Percentiles rank a stretch among this genome's conserved stretches.
Evolutionary conservation across 345 rosid species (phyloP).

Genomic region (Camelina neglecta): DNA sequence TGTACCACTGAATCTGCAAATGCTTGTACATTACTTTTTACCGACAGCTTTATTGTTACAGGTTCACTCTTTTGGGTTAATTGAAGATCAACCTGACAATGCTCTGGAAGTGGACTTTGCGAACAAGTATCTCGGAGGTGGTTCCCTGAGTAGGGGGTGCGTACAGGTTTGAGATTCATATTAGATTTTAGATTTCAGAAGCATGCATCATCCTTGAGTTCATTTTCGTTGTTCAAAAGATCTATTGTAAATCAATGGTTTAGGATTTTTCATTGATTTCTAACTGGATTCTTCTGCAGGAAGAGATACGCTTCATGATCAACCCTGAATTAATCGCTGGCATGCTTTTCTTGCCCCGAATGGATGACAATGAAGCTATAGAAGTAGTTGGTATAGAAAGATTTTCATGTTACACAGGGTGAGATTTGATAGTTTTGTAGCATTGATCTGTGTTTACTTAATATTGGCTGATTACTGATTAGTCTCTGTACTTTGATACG

Average conservation of each 20-base stretch:
- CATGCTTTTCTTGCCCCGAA: conserved; percentile 90
- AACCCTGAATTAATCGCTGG: conserved; percentile 91
- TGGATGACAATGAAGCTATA: conserved; percentile 90
- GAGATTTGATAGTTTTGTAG: conserved; percentile 41
- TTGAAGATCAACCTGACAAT: conserved; percentile 72
- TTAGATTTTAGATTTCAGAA: conserved; percentile 19
- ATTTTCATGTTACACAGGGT: conserved; percentile 89
- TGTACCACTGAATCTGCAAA: conserved; percentile 3
- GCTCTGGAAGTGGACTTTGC: conserved; percentile 94
- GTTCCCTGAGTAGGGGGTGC: conserved; percentile 85
- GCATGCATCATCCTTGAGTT: conserved; percentile 22
- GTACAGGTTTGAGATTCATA: conserved; percentile 65
- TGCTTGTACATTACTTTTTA: conserved; percentile 5
- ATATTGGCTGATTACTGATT: conserved; percentile 14
- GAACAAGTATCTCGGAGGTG: conserved; percentile 87
- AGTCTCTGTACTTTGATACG: conserved; percentile 18
- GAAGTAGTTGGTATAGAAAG: conserved; percentile 88
- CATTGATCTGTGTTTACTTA: conserved; percentile 17
- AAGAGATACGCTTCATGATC: conserved; percentile 97
- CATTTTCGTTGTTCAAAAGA: background rate
- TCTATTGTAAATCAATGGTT: background rate
- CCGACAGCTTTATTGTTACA: conserved; percentile 36
- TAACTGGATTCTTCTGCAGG: conserved; percentile 52
- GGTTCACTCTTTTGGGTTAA: conserved; percentile 64
- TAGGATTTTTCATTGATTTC: conserved; percentile 1